Evolutionary conservation across 352 stramenopile species (phyloP), one percentile per base, ranked within the genome.

Genomic region (Pythium myriotylum): DNA sequence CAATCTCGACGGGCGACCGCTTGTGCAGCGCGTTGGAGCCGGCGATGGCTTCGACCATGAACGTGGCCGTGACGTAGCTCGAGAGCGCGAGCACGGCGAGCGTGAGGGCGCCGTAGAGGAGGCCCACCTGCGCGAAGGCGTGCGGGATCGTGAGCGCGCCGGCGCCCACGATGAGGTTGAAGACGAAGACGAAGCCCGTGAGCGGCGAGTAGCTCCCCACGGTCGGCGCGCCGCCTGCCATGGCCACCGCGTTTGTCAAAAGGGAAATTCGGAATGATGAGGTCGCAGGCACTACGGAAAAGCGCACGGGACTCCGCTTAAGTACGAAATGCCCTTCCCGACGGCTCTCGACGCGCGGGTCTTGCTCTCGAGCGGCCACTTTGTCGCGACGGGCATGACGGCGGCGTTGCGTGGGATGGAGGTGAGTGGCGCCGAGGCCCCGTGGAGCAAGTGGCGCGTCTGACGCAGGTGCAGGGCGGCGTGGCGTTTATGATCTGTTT

Each of bases 151-250:
- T 95, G 53, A 95, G 83, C 55, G 85, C 87, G 33, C 87, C 87
- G 27, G 87, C 86, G 48, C 85, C 87, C 26, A 95, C 87, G 59
- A 95, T 94, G 62, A 94, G 85, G 72, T 95, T 95, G 72, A 95
- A 94, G 70, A 95, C 89, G 74, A 95, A 95, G n/a, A 95, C 76
- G 62, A 95, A 95, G 72, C 85, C 87, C 64, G 87, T 95, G 48
- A 88, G 68, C 61, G 85, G 84, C 66, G 86, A 92, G 72, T 95
- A 95, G 72, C 79, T 90, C 16, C 83, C 81, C 49, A 79, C 77
- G 57, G 49, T 27, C 42, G 42, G 73, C 6, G 65, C 70, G n/a
- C 56, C 72, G 59, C 77, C 74, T 27, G 76, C 75, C 83, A 90
- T 92, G 27, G 23, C 42, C 16, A 4, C 13, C 45, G 27, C 16